Conservation (phyloP, 2,329 filamentous ascomycete species). For the Rhinocladiella similis region DNA sequence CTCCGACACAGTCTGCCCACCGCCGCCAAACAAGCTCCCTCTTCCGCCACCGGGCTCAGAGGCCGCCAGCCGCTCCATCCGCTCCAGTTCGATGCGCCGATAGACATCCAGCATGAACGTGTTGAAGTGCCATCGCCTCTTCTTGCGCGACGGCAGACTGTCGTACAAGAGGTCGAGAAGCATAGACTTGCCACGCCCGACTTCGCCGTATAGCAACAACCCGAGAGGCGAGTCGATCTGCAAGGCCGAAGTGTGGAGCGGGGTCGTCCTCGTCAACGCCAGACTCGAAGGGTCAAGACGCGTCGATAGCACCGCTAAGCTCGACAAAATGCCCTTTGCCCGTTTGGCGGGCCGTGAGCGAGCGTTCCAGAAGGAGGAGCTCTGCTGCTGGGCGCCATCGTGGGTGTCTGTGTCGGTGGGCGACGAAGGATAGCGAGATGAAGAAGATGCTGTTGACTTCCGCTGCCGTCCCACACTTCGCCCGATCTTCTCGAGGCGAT, state of each 20-base stretch:
- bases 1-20: conserved; percentile 26
- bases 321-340: too few relatives aligned
- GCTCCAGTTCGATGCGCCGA: conserved; percentile 67
- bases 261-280: conserved; percentile 68
- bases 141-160: conserved; percentile 70
- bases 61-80: conserved; percentile 38
- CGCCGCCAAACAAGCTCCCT: conserved; percentile 3
- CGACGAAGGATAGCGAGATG: too few relatives aligned
- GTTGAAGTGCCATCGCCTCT: conserved; percentile 79
- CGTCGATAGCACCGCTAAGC: not conserved
- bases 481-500: conserved; percentile 63
- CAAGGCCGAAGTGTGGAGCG: conserved; percentile 69
- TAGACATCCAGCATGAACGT: conserved; percentile 81
- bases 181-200: conserved; percentile 83
- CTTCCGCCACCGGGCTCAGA: not conserved
- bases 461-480: conserved; percentile 36
- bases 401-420: not conserved
- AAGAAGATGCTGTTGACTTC: not conserved
- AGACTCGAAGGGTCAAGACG: conserved; percentile 43
- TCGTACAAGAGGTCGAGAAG: conserved; percentile 80
- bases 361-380: too few relatives aligned
- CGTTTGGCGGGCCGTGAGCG: not conserved
- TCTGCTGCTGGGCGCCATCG: too few relatives aligned
- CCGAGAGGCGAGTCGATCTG: conserved; percentile 71
- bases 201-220: conserved; percentile 75